Conservation (phyloP, 2,329 filamentous ascomycete genomes). For the Ascochyta pisi region DNA sequence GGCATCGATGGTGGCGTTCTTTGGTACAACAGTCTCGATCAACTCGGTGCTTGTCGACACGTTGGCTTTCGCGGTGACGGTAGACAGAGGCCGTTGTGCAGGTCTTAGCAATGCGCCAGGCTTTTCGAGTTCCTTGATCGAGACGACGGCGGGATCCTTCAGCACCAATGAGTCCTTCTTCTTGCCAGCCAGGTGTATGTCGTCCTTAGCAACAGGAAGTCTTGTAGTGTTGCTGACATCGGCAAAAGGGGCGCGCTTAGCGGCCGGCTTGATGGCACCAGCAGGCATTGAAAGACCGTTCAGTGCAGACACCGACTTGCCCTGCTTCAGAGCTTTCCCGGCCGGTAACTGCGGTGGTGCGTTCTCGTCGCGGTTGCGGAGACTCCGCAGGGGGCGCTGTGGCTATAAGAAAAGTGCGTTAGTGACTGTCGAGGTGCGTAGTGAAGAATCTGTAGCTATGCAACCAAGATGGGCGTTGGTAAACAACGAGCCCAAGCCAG, state of each 20-base stretch:
- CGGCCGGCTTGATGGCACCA: constrained; percentile 66
- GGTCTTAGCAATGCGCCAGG: constrained; percentile 60
- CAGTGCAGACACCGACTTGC: constrained; percentile 76
- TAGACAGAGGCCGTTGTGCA: constrained; percentile 64
- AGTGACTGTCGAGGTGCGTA: constrained; percentile 20
- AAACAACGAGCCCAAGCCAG: neutral
- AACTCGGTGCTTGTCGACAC: constrained; percentile 21
- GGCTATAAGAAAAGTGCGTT: constrained; percentile 60
- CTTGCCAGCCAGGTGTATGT: constrained; percentile 57
- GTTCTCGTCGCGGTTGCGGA: constrained; percentile 77
- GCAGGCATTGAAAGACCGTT: constrained; percentile 60
- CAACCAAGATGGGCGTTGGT: neutral
- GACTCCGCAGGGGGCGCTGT: constrained; percentile 67
- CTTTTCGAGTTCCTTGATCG: constrained; percentile 51
- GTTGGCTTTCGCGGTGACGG: constrained; percentile 30
- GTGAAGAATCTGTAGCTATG: neutral
- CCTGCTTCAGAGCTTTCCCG: constrained; percentile 69
- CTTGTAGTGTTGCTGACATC: constrained; percentile 77
- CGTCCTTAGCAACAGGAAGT: constrained; percentile 59
- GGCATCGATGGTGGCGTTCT: constrained; percentile 35
- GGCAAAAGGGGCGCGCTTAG: constrained; percentile 80
- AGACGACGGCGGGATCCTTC: constrained; percentile 39
- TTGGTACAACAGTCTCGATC: constrained; percentile 30
- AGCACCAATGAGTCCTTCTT: constrained; percentile 48
- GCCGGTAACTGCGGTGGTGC: constrained; percentile 51